phyloP scores from a whole-genome alignment of 768 basidiomycete species.

The Phanerodontia chrysosporium region DNA sequence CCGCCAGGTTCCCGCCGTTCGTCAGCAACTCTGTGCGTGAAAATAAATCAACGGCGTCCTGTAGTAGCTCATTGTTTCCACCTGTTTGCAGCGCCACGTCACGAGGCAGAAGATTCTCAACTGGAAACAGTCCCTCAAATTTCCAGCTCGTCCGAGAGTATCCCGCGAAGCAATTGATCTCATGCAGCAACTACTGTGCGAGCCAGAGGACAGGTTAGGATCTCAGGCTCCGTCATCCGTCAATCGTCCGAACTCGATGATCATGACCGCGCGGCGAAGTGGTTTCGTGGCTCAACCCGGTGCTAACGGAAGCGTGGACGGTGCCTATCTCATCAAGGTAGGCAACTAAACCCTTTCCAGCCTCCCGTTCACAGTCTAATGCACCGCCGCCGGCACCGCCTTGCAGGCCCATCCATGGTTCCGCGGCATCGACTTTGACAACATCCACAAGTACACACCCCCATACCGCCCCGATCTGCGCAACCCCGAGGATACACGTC shows the following conservation, averaged over 20 bases:
- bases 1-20: slow-evolving; percentile 76
- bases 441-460: slow-evolving; percentile 77
- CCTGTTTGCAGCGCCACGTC: slow-evolving; percentile 65
- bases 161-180: slow-evolving; percentile 85
- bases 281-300: slow-evolving; percentile 55
- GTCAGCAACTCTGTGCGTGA: slow-evolving; percentile 83
- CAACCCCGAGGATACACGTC: slow-evolving; percentile 83
- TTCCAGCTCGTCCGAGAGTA: slow-evolving; percentile 78
- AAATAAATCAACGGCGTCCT: background rate
- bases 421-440: slow-evolving; percentile 83
- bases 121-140: slow-evolving; percentile 87
- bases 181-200: slow-evolving; percentile 87
- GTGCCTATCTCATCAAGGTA: slow-evolving; percentile 89
- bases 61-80: background rate
- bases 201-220: slow-evolving; percentile 91
- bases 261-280: slow-evolving; percentile 70
- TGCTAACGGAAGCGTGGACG: slow-evolving; percentile 58
- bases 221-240: slow-evolving; percentile 66
- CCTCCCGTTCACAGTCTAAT: background rate
- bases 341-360: slow-evolving; percentile 2
- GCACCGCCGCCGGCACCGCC: background rate
- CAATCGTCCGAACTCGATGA: slow-evolving; percentile 72
- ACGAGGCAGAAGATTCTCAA: slow-evolving; percentile 97
- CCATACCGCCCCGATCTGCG: slow-evolving; percentile 87
- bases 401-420: slow-evolving; percentile 84